phyloP scores from a whole-genome alignment of 768 basidiomycete species.

The Gymnopilus dilepis region DNA sequence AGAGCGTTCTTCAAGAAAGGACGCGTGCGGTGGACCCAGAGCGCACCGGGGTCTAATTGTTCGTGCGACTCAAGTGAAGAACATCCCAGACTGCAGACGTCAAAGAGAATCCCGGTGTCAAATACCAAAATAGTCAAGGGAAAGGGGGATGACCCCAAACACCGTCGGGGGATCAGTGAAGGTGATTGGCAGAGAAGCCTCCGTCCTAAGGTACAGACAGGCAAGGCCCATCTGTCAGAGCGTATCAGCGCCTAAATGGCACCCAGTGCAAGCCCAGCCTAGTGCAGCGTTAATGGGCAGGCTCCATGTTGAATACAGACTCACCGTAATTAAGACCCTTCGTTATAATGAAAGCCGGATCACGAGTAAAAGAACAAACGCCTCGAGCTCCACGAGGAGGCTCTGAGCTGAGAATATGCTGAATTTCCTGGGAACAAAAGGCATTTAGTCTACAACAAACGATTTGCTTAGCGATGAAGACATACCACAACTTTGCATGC shows the following conservation, averaged over 20 bases:
- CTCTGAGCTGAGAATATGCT: not conserved
- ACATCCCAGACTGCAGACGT: not conserved
- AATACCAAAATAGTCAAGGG: not conserved
- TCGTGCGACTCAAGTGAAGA: conserved; percentile 3
- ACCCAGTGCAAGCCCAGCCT: not conserved
- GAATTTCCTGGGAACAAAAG: not conserved
- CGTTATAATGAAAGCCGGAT: not conserved
- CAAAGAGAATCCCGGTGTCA: not conserved
- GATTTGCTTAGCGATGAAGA: not conserved
- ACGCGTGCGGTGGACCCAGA: not conserved
- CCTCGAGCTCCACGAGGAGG: not conserved
- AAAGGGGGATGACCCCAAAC: conserved; percentile 3
- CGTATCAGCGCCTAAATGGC: not conserved
- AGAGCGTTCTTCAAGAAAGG: too few species aligned
- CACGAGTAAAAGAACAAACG: not conserved
- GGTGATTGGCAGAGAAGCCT: not conserved
- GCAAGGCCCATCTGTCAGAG: conserved; percentile 1
- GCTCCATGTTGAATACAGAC: not conserved
- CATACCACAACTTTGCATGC: not conserved
- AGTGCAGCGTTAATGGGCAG: not conserved
- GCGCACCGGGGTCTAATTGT: not conserved
- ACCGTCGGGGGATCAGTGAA: conserved; percentile 8
- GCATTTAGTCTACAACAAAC: not conserved
- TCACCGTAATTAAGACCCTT: not conserved
- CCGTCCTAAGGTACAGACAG: not conserved